Evolutionary conservation across 2,329 filamentous ascomycete species (phyloP), one percentile per base, ranked within the genome.

Genomic region (Blumeriella jaapii): DNA sequence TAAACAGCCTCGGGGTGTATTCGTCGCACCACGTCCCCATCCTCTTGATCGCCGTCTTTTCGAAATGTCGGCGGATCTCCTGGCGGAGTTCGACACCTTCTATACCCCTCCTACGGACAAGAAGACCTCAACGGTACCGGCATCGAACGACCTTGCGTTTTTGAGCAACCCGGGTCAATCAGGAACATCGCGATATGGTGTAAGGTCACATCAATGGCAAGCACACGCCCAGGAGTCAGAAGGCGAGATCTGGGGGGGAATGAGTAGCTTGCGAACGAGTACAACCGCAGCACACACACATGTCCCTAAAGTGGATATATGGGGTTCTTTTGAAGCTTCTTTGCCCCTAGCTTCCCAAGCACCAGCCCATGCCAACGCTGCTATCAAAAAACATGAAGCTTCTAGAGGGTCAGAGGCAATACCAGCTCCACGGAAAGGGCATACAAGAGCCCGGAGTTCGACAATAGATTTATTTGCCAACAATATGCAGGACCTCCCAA

Each of bases 61-160:
- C 38, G 41, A 19, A 14, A 79, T 78, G 74, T 79, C 74, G 47
- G 71, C 73, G 42, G 73, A 78, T 56, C 67, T 79, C 38, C 74
- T 78, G 51, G 74, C 72, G 36, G 70, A 74, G 46, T 77, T 79
- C 47, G 71, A 69, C 50, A 62, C 59, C 48, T 59, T 64, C 45
- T 62, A 67, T 34, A 47, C 47, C 41, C 43, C 57, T 39, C 50
- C 60, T 18, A 48, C 46, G 29, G 47, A 49, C n/a, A 42, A 47
- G 11, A 51, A 56, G 30, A 45, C 49, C n/a, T 41, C 32, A 23
- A 19, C 44, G 2, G 38, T 44, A 2, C 34, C 48, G 11, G 38
- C 48, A 11, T 40, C 39, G 22, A 50, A 52, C 23, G 45, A 51
- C 27, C 38, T 52, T 11, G 42, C 43, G 4, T 44, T 48, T 24